Evolutionary conservation across 1,284 basidiomycete genomes (phyloP), one percentile per base, ranked within the genome.

Genomic region (Irpex sp.): DNA sequence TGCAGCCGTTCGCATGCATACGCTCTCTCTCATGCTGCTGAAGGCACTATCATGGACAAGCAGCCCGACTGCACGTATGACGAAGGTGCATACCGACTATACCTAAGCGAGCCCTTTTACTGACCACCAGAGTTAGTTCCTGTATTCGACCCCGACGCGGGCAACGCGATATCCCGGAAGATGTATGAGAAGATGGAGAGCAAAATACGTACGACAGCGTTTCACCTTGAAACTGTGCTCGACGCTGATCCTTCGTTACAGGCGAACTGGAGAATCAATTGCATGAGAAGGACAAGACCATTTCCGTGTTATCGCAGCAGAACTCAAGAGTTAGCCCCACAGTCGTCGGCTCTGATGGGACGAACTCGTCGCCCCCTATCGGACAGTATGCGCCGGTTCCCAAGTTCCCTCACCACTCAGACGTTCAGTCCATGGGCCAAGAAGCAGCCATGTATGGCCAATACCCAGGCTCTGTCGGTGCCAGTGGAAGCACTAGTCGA

Each of bases 31-130:
- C 87, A 87, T 73, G 81, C 84, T 19, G 77, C 81, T 4, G 80
- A 85, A 19, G 85, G 83, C 21, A 75, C 79, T 1, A 76, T 77
- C 49, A 69, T 87, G 56, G 82, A 86, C 1, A 70, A 79, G 0
- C 76, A 77, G 57, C 87, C 85, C 17, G 84, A 87, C 61, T 90
- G 88, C 69, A 89, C 87, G 35, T 90, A 84, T 67, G 88, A 90
- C 67, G 88, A 89, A 67, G 75, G 86, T 84, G 65, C 21, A 75
- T 55, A 35, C 35, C 39, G 51, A 46, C 19, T 49, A 35, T 33
- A 17, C 33, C 37, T 31, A 26, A 43, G 35, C 37, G 13, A 21
- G 15, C 37, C 15, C 2, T 43, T 2, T 39, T 15, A 17, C 60
- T 35, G 5, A 50, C 33, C 36, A 9, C 37, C 26, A 2, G 13